Conservation (phyloP, 202 grass and related monocot species). For the Bolboschoenoplectus hybrid region DNA sequence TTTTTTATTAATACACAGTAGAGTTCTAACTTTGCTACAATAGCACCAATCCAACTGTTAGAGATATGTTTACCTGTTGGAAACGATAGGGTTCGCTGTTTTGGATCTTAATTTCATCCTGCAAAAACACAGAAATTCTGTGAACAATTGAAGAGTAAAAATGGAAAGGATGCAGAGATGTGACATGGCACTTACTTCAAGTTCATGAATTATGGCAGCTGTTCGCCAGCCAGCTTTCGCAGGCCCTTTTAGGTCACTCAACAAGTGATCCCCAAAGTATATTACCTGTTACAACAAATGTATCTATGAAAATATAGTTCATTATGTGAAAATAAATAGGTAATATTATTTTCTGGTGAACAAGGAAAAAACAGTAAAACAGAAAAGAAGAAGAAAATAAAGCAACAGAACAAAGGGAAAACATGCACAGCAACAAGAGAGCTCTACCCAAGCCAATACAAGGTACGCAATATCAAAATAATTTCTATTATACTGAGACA, state of each 20-base stretch:
- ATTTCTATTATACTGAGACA: background rate
- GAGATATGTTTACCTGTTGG: conserved; percentile 59
- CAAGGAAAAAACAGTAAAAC: background rate
- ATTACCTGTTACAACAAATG: conserved; percentile 60
- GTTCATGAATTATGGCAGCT: conserved; percentile 92
- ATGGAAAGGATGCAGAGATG: conserved; percentile 5
- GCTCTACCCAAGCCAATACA: background rate
- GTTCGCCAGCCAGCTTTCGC: conserved; percentile 98
- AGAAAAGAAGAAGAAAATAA: background rate
- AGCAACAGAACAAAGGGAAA: background rate
- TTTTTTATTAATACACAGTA: conserved; percentile 11
- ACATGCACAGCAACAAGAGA: background rate
- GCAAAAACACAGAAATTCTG: conserved; percentile 31
- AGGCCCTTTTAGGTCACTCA: conserved; percentile 94
- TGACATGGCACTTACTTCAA: conserved; percentile 59
- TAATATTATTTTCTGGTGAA: background rate
- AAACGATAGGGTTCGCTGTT: conserved; percentile 72
- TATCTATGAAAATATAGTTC: background rate
- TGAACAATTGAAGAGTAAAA: background rate
- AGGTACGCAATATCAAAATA: background rate
- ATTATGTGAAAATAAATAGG: background rate
- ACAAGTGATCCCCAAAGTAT: conserved; percentile 98
- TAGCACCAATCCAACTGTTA: background rate
- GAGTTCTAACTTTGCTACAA: background rate
- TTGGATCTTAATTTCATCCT: conserved; percentile 97